Conservation (phyloP, 164 flowering plant genomes). For the Tetrastigma voinierianum region DNA sequence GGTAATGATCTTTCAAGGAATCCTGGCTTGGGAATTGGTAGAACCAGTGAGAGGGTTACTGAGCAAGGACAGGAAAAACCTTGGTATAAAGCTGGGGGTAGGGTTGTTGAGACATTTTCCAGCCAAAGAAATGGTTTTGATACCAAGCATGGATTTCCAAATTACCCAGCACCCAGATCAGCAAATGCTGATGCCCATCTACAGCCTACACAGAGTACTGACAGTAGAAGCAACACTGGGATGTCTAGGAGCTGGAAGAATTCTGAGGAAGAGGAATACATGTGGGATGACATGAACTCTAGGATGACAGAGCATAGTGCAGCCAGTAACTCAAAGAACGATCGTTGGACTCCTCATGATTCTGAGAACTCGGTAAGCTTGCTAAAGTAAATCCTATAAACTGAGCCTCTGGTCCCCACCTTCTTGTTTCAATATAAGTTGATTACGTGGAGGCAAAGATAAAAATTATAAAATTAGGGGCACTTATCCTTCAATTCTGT, state of each 20-base stretch:
- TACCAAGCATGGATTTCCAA: conserved; percentile 34
- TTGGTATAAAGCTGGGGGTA: conserved; percentile 42
- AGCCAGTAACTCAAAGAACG: conserved; percentile 37
- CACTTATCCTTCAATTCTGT: not conserved
- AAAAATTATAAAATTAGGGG: not conserved
- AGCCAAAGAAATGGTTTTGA: conserved; percentile 55
- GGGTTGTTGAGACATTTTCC: conserved; percentile 32
- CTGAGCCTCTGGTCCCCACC: not conserved
- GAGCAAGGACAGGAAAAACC: conserved; percentile 44
- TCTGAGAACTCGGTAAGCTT: conserved; percentile 48
- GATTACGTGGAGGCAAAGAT: no score
- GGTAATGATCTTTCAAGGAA: conserved; percentile 47
- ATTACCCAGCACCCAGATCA: conserved; percentile 31
- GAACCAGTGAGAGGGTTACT: conserved; percentile 33
- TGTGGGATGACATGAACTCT: conserved; percentile 77
- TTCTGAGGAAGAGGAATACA: conserved; percentile 91
- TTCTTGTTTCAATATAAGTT: not conserved
- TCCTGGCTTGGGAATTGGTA: conserved; percentile 41
- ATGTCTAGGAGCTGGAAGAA: conserved; percentile 71
- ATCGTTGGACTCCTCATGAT: conserved; percentile 45
- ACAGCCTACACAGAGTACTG: conserved; percentile 21
- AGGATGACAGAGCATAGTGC: conserved; percentile 42
- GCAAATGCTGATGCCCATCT: conserved; percentile 26
- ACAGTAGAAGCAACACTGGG: conserved; percentile 32
- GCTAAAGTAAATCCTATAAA: not conserved